Percentiles rank a stretch among this genome's conserved stretches.
Conservation (phyloP, 2,329 filamentous ascomycete genomes). For the Amesomyces nigricolor region DNA sequence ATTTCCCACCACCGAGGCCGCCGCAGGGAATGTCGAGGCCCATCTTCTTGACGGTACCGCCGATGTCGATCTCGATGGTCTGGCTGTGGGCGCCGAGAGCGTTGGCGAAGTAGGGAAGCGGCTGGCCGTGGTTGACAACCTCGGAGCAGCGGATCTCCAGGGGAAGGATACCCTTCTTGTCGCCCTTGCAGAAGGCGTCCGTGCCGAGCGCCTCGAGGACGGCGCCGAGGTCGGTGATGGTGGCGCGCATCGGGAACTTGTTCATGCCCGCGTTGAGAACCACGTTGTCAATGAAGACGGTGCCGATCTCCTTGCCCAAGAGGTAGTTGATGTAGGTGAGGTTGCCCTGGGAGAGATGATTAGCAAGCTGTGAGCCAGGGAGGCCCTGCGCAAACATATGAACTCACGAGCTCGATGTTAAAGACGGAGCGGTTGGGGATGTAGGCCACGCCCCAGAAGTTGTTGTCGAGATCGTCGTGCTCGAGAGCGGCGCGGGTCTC, state of each 20-base stretch:
- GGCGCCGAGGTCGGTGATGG: constrained; percentile 41
- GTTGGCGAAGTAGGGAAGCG: constrained; percentile 50
- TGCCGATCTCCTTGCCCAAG: constrained; percentile 47
- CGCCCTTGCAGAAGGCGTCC: constrained; percentile 45
- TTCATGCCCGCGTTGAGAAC: constrained; percentile 59
- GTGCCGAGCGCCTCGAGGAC: constrained; percentile 41
- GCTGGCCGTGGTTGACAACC: constrained; percentile 47
- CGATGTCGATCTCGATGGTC: constrained; percentile 48
- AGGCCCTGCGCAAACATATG: not conserved
- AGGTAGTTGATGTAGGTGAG: constrained; percentile 56
- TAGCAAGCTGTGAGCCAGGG: not conserved
- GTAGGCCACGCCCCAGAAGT: constrained; percentile 54
- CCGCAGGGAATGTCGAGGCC: constrained; percentile 27
- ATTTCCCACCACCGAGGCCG: not conserved
- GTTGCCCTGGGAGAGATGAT: constrained; percentile 46
- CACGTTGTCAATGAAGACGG: constrained; percentile 52
- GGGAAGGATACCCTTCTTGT: constrained; percentile 43
- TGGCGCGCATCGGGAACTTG: constrained; percentile 48
- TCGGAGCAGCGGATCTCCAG: constrained; percentile 49
- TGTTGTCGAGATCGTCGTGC: constrained; percentile 42
- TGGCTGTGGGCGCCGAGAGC: constrained; percentile 48
- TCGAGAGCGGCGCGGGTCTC: constrained; percentile 44
- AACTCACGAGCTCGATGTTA: constrained; percentile 57
- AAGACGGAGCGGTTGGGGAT: constrained; percentile 61
- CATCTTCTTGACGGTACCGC: constrained; percentile 37